Conservation (phyloP, 129 eudicot genomes). For the Flaveria ramosissima region DNA sequence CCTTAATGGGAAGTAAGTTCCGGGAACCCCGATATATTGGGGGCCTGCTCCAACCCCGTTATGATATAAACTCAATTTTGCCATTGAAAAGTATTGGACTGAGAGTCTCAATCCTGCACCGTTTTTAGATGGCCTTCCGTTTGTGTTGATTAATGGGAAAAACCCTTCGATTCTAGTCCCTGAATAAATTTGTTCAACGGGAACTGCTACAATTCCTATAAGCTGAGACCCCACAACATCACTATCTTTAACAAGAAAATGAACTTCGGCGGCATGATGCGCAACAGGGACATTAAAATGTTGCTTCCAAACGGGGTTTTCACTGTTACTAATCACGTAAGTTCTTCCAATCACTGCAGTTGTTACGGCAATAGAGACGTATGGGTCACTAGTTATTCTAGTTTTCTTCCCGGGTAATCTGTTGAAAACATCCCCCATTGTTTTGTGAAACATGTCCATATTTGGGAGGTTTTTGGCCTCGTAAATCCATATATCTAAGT, state of each 20-base stretch:
- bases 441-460: slow-evolving; percentile 98
- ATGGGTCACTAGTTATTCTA: slow-evolving; percentile 64
- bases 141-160: slow-evolving; percentile 62
- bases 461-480: slow-evolving; percentile 97
- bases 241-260: slow-evolving; percentile 87
- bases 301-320: slow-evolving; percentile 91
- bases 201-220: slow-evolving; percentile 76
- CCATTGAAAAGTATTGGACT: slow-evolving; percentile 73
- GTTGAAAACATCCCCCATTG: slow-evolving; percentile 75
- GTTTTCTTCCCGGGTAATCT: slow-evolving; percentile 56
- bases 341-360: slow-evolving; percentile 81
- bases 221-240: slow-evolving; percentile 94
- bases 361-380: slow-evolving; percentile 67
- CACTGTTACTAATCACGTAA: slow-evolving; percentile 73
- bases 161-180: slow-evolving; percentile 67
- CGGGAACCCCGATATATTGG: slow-evolving; percentile 34
- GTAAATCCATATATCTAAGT: slow-evolving; percentile 75
- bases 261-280: slow-evolving; percentile 79
- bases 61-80: slow-evolving; percentile 59
- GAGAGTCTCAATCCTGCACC: slow-evolving; percentile 81
- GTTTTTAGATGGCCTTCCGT: slow-evolving; percentile 72
- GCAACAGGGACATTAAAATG: slow-evolving; percentile 88
- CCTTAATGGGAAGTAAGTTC: slow-evolving; percentile 89
- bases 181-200: slow-evolving; percentile 63
- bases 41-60: slow-evolving; percentile 84